Base-by-base conservation (phyloP, 2,329 filamentous ascomycete species). In the Grosmannia clavigera region DNA sequence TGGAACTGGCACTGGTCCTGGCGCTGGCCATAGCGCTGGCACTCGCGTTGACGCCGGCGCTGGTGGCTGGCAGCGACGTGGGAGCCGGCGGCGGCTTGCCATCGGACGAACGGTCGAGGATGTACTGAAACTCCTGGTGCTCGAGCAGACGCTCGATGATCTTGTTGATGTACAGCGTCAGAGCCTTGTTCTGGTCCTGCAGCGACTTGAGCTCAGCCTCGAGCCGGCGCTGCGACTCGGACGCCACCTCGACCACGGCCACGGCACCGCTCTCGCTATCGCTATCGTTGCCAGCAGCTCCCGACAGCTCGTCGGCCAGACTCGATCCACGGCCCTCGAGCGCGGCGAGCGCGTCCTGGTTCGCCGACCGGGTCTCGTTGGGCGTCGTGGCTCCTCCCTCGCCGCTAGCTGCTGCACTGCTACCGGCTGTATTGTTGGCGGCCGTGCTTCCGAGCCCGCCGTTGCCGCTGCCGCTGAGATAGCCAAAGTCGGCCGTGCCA, bases 101-200 rank as follows among this genome's bases (percentile, higher is more conserved):
- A 60, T 86, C 82, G 58, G 83, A 82, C 10, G 87, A 88, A 71
- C 90, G 88, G 70, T 95, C 90, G 50, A 96, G 79, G 62, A 97
- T 95, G 63, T 90, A 85, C 74, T 99, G 92, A 66, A 96, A 97
- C 66, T 95, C 92, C 68, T 95, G 88, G 73, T 96, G 89, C 70
- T 95, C 88, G 63, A 99, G 81, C 53, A 99, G 83, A 60, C 94
- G 88, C 72, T 94, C 94, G 71, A 99, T 96, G 72, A 99, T 97
- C 76, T 94, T 95, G 81, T 97, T 96, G 78, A 99, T 96, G 76
- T 99, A 99, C 65, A 97, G 79, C 29, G 91, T 95, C 67, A 99
- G 79, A 35, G 94, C 94, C 77, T 97, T 97, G 78, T 99, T 97
- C 76, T 96, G 87, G 71, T 96, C 92, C 75, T 89, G 92, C 67